Base-by-base conservation (phyloP, 345 rosid genomes). In the Pugionium dolabratum region DNA sequence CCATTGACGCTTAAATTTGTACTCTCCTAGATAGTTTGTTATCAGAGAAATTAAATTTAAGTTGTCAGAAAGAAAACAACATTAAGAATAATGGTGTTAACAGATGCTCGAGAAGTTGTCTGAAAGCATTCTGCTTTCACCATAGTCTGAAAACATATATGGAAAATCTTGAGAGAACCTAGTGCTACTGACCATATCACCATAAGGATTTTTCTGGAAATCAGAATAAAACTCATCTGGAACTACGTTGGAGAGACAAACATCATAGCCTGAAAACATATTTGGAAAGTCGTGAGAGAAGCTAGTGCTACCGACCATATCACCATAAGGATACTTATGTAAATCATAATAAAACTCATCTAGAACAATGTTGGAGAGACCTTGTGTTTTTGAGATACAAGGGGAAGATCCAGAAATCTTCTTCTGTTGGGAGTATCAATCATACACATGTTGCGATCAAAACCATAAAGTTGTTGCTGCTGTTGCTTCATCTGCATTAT, bases 191-290 rank as follows among this genome's bases (percentile, higher is more conserved):
- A 59, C 29, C 34, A 26, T 27, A 58, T 25, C 34, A 49, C 42
- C 45, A 41, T 33, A 43, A 59, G 26, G 52, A 7, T 2, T 67
- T 34, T 39, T 49, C 6, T 58, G 41, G 42, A 67, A 27, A 57
- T 31, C 50, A 57, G 10, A 57, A 25, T 2, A 56, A 0, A 46
- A 67, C n/a, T 46, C 64, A 26, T 42, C 29, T 59, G 73, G 18
- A 50, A 18, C 18, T 18, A 41, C 35, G 52, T 49, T 40, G 40
- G 56, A 49, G 66, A 33, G 52, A 6, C 5, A 40, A 52, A 18
- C 44, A 59, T n/a, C 59, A 50, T 33, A 26, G 45, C 59, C 53
- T 69, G 34, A 41, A 10, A 9, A 7, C 59, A 33, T 32, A 2
- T 59, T 2, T 9, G 27, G 46, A 48, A 5, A 4, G 9, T 47